A percentile compares a stretch with the other conserved stretches of the same genome.
phyloP scores from a whole-genome alignment of 1,284 basidiomycete species.

The Grifola frondosa region DNA sequence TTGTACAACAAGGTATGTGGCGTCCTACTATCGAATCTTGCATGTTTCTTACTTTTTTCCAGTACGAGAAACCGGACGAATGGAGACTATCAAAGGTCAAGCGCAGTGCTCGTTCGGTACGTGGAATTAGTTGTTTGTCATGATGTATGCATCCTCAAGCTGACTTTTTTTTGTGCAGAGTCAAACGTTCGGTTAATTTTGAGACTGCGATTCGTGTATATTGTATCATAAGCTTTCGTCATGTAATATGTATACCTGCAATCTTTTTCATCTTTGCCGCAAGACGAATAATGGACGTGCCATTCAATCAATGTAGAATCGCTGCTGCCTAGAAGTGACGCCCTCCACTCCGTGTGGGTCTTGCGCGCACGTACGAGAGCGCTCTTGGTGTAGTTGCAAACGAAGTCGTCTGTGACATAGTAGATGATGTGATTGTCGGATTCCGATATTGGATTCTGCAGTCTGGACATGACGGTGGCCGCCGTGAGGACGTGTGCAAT shows the following conservation, averaged over 20 bases:
- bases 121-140: conserved; percentile 28
- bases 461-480: too few species aligned
- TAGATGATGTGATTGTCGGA: too few species aligned
- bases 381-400: too few species aligned
- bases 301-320: too few species aligned
- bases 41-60: conserved; percentile 3
- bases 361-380: too few species aligned
- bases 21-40: neutral
- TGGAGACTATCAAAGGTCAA: conserved; percentile 89
- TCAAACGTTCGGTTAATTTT: conserved; percentile 76
- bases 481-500: too few species aligned
- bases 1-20: conserved; percentile 69
- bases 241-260: neutral
- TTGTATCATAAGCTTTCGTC: conserved; percentile 4
- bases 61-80: conserved; percentile 86
- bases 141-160: conserved; percentile 2
- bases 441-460: too few species aligned
- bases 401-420: too few species aligned
- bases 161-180: conserved; percentile 49
- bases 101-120: conserved; percentile 79
- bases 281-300: too few species aligned
- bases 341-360: too few species aligned
- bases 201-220: conserved; percentile 6
- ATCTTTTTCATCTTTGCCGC: neutral
- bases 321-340: too few species aligned